Evolutionary conservation across 2,329 filamentous ascomycete species (phyloP).

Genomic region (Myriosclerotinia curreyana): DNA sequence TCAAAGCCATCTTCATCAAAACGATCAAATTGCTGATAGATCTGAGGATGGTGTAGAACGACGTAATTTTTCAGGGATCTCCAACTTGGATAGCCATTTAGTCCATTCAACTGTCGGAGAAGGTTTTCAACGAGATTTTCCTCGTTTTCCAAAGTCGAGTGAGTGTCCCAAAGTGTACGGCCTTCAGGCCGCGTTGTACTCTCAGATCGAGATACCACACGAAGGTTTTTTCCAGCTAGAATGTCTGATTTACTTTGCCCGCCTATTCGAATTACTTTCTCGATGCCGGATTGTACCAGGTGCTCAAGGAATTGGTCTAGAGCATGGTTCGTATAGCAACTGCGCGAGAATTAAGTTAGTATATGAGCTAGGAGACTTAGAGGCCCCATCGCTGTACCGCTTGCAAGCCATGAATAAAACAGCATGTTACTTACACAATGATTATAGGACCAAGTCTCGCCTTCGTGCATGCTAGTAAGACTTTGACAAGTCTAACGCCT

Average conservation of each 20-base stretch:
- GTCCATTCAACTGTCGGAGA: constrained; percentile 21
- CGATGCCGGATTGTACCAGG: constrained; percentile 44
- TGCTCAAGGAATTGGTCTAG: constrained; percentile 49
- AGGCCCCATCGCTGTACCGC: constrained; percentile 40
- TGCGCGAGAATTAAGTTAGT: constrained; percentile 9
- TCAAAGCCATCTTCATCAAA: constrained; percentile 29
- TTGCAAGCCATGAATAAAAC: constrained; percentile 32
- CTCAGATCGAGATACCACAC: constrained; percentile 26
- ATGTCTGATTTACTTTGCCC: constrained; percentile 30
- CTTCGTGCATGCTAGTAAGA: constrained; percentile 39
- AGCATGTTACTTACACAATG: constrained; percentile 36
- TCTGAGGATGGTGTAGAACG: constrained; percentile 20
- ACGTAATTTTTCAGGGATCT: constrained; percentile 24
- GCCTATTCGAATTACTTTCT: constrained; percentile 50
- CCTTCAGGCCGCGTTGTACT: constrained; percentile 26
- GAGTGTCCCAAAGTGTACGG: constrained; percentile 23
- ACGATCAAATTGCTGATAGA: constrained; percentile 27
- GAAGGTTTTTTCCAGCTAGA: constrained; percentile 32
- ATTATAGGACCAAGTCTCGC: constrained; percentile 39
- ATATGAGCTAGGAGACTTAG: background rate
- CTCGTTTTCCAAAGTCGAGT: constrained; percentile 23
- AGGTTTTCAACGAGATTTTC: constrained; percentile 16
- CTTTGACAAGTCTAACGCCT: constrained; percentile 33
- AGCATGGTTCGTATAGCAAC: constrained; percentile 38
- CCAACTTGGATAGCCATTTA: constrained; percentile 25